Evolutionary conservation across 805 yeast genomes (phyloP).

Genomic region (Starmera quercuum): DNA sequence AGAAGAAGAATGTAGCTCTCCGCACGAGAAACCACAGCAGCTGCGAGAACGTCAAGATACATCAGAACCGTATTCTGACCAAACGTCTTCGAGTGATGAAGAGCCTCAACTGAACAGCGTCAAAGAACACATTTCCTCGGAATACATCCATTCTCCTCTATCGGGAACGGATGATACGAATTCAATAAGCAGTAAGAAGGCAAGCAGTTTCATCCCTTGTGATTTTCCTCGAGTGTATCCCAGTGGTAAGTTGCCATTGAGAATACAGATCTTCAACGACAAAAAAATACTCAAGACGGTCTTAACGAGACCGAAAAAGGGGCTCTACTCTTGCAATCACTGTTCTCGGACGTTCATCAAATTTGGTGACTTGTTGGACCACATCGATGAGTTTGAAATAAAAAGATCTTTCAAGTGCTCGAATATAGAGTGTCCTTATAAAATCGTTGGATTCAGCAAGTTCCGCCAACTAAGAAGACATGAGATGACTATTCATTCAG

Average conservation of each 20-base stretch:
- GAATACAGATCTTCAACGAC: conserved; percentile 23
- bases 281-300: conserved; percentile 21
- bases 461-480: conserved; percentile 29
- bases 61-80: too few relatives aligned
- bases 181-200: too few relatives aligned
- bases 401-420: conserved; percentile 27
- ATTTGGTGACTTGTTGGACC: conserved; percentile 26
- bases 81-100: too few relatives aligned
- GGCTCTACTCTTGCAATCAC: conserved; percentile 29
- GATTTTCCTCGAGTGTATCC: conserved; percentile 18
- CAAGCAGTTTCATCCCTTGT: conserved; percentile 14
- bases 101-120: too few relatives aligned
- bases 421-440: conserved; percentile 31
- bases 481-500: conserved; percentile 16
- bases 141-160: too few relatives aligned
- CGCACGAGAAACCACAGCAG: too few relatives aligned
- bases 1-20: too few relatives aligned
- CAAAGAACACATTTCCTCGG: too few relatives aligned
- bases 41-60: too few relatives aligned
- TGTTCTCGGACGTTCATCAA: conserved; percentile 25
- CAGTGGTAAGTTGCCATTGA: conserved; percentile 16
- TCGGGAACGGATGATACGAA: too few relatives aligned
- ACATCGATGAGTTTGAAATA: conserved; percentile 25
- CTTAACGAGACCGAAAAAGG: conserved; percentile 25
- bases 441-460: conserved; percentile 30